A percentile compares a stretch with the other conserved stretches of the same genome.
Evolutionary conservation across 345 rosid species (phyloP).

Genomic region (Acer saccharum): DNA sequence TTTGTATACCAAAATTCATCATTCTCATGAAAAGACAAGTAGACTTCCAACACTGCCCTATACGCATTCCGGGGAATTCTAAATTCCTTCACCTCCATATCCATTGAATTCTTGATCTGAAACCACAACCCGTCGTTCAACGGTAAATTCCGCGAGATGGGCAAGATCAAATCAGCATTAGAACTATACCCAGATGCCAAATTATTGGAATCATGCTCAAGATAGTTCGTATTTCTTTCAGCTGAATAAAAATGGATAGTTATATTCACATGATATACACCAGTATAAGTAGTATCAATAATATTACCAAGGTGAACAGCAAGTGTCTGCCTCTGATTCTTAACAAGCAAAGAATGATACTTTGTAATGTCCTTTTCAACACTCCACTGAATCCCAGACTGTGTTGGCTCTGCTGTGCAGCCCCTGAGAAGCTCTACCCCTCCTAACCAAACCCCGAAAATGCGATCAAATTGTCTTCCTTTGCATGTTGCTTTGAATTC

Average conservation of each 20-base stretch:
- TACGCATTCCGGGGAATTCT: slow-evolving; percentile 70
- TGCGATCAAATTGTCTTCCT: slow-evolving; percentile 86
- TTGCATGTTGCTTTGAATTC: slow-evolving; percentile 76
- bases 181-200: slow-evolving; percentile 36
- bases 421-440: slow-evolving; percentile 93
- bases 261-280: slow-evolving; percentile 73
- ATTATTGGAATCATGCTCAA: slow-evolving; percentile 2
- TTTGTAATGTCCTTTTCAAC: slow-evolving; percentile 78
- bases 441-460: slow-evolving; percentile 85
- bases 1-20: slow-evolving; percentile 92
- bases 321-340: slow-evolving; percentile 53
- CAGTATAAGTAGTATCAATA: slow-evolving; percentile 66
- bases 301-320: slow-evolving; percentile 74
- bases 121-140: slow-evolving; percentile 90
- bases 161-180: slow-evolving; percentile 74
- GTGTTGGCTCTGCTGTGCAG: slow-evolving; percentile 89
- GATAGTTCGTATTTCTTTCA: slow-evolving; percentile 18
- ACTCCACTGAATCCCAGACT: slow-evolving; percentile 73
- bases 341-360: slow-evolving; percentile 71
- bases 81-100: slow-evolving; percentile 49
- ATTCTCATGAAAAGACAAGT: slow-evolving; percentile 86
- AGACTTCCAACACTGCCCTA: slow-evolving; percentile 88
- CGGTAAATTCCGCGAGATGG: slow-evolving; percentile 65
- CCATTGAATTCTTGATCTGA: slow-evolving; percentile 54
- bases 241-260: slow-evolving; percentile 66